phyloP scores from a whole-genome alignment of 1,139 yeast genomes.

The Suhomyces coccinellae region DNA sequence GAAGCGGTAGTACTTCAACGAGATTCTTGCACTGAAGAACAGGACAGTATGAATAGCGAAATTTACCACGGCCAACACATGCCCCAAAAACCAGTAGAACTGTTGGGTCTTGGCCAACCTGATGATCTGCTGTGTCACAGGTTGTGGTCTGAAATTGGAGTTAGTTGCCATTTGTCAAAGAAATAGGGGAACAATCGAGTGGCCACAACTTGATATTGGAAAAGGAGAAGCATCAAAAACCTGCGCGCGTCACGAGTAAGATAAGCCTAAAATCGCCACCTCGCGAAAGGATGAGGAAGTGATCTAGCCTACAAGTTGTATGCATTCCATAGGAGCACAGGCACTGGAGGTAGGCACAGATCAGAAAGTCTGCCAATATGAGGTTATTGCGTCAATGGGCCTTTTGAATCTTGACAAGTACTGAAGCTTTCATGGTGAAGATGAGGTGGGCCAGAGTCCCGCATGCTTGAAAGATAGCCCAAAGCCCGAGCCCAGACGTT shows the following conservation, averaged over 20 bases:
- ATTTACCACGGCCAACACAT: conserved; percentile 39
- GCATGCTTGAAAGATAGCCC: neutral
- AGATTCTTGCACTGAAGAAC: conserved; percentile 29
- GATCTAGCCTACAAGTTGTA: no score
- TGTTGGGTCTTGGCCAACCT: conserved; percentile 41
- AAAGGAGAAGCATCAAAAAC: conserved; percentile 1
- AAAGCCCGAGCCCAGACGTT: neutral
- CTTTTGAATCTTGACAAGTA: no score
- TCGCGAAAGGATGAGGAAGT: no score
- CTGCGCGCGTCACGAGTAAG: conserved; percentile 6
- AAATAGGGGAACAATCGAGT: neutral
- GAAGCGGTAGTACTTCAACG: conserved; percentile 37
- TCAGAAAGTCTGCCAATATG: no score
- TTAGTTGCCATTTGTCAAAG: conserved; percentile 5
- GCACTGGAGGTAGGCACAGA: no score
- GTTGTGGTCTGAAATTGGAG: conserved; percentile 14
- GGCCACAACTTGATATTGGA: conserved; percentile 1
- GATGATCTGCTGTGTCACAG: conserved; percentile 13
- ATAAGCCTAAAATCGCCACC: neutral
- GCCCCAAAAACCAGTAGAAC: conserved; percentile 57
- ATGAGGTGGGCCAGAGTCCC: no score
- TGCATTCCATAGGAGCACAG: no score
- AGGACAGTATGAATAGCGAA: conserved; percentile 35
- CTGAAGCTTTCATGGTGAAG: no score
- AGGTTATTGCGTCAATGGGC: no score